Percentiles rank a stretch among this genome's conserved stretches.
These are phyloP conservation scores for Saitozyma podzolica DNA, from an alignment of 768 basidiomycete genomes.

Conservation along the genomic window DNA sequence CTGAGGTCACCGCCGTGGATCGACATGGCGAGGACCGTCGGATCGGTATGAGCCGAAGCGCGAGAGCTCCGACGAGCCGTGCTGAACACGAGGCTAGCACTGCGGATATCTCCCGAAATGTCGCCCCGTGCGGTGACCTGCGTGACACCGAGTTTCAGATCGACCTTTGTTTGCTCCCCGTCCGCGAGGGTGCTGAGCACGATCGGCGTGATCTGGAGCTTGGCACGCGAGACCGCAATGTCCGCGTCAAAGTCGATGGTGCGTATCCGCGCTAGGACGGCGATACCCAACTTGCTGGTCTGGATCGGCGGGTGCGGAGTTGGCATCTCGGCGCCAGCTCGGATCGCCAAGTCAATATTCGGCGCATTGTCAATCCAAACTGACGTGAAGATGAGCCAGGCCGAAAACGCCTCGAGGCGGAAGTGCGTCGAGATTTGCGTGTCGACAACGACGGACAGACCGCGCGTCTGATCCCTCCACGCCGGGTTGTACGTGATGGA, in stretches of 20 bases:
- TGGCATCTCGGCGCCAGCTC: conserved; percentile 7
- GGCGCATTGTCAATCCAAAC: conserved; percentile 48
- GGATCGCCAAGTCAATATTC: conserved; percentile 39
- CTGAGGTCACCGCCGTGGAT: conserved; percentile 38
- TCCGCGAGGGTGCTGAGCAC: conserved; percentile 69
- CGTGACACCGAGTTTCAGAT: conserved; percentile 62
- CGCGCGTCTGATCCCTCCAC: conserved; percentile 51
- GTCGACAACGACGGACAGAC: conserved; percentile 74
- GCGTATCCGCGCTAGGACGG: conserved; percentile 69
- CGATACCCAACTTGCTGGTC: conserved; percentile 57
- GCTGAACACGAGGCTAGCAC: conserved; percentile 33
- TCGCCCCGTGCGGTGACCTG: conserved; percentile 57
- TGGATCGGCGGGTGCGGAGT: neutral
- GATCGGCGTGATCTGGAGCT: conserved; percentile 65
- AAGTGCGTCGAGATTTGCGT: conserved; percentile 79
- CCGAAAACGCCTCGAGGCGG: conserved; percentile 81
- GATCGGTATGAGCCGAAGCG: conserved; percentile 17
- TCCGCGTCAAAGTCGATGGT: conserved; percentile 73
- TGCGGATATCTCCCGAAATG: conserved; percentile 43
- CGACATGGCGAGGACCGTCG: conserved; percentile 36
- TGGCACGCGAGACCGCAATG: conserved; percentile 74
- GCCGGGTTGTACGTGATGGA: conserved; percentile 67
- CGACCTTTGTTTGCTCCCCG: conserved; percentile 64
- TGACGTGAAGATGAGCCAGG: conserved; percentile 71
- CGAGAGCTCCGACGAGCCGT: conserved; percentile 35